These are phyloP conservation scores for Colletotrichum cordylinicola DNA, from an alignment of 2,329 filamentous ascomycete species.

Conservation along the genomic window DNA sequence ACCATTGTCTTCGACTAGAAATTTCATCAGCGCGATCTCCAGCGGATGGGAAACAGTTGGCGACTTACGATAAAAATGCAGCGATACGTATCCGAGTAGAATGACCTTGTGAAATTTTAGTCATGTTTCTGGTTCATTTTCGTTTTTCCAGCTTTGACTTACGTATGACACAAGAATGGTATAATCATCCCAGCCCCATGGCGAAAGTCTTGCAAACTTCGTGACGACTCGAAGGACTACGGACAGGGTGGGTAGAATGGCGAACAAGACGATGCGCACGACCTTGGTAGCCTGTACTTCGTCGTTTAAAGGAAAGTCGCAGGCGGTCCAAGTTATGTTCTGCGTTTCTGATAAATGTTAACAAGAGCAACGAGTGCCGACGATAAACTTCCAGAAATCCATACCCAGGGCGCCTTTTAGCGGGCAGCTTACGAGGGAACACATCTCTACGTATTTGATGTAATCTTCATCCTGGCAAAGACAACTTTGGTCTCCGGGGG, in stretches of 20 bases:
- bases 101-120: not conserved
- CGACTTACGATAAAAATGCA: not conserved
- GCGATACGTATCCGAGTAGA: not conserved
- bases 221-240: not conserved
- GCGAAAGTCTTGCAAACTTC: not conserved
- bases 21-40: not conserved
- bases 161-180: slow-evolving; percentile 4
- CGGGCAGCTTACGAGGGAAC: not conserved
- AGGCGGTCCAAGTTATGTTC: slow-evolving; percentile 7
- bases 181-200: slow-evolving; percentile 2
- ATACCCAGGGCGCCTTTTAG: not conserved
- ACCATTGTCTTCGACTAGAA: not conserved
- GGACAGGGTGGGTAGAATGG: not conserved
- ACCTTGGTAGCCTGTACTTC: not conserved
- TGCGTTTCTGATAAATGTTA: not conserved
- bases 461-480: not conserved
- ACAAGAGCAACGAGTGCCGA: not conserved
- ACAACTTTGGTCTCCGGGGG: not conserved
- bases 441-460: not conserved
- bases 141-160: not conserved
- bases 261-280: not conserved
- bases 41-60: not conserved
- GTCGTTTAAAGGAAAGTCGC: not conserved
- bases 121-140: accelerated
- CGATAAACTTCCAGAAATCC: accelerated